Conservation (phyloP, 208 protist genomes). For the Leishmania aethiopica region DNA sequence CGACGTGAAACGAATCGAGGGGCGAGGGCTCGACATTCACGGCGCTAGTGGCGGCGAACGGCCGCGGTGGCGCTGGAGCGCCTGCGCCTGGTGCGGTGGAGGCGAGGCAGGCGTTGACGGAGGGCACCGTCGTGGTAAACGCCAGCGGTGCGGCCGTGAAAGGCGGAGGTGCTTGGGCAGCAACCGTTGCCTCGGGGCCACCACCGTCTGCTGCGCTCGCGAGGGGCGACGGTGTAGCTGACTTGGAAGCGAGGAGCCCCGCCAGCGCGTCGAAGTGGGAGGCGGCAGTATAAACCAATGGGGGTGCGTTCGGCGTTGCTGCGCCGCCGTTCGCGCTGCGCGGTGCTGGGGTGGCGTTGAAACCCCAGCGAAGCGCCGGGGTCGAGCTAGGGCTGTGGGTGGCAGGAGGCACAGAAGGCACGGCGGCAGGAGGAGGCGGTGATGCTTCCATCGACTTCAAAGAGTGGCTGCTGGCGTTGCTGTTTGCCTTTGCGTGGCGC, state of each 20-base stretch:
- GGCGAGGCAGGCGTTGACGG: neutral
- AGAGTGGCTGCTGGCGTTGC: neutral
- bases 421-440: neutral
- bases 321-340: slow-evolving; percentile 15
- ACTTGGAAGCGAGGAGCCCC: slow-evolving; percentile 1
- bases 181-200: neutral
- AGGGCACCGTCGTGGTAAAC: slow-evolving; percentile 7
- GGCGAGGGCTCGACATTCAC: neutral
- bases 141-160: slow-evolving; percentile 6
- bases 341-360: slow-evolving; percentile 16
- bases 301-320: neutral
- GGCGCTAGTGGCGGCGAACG: neutral
- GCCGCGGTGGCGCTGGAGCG: neutral
- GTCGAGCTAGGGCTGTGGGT: neutral
- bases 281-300: neutral
- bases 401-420: neutral
- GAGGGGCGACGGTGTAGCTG: slow-evolving; percentile 6
- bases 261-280: slow-evolving; percentile 15
- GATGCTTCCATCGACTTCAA: slow-evolving; percentile 13
- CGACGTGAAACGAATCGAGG: slow-evolving; percentile 17
- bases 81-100: neutral
- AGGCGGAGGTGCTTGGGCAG: neutral
- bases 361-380: slow-evolving; percentile 20
- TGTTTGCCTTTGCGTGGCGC: slow-evolving; percentile 21
- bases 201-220: neutral